Conservation (phyloP, 2,329 filamentous ascomycete genomes). For the Drechslerella dactyloides region DNA sequence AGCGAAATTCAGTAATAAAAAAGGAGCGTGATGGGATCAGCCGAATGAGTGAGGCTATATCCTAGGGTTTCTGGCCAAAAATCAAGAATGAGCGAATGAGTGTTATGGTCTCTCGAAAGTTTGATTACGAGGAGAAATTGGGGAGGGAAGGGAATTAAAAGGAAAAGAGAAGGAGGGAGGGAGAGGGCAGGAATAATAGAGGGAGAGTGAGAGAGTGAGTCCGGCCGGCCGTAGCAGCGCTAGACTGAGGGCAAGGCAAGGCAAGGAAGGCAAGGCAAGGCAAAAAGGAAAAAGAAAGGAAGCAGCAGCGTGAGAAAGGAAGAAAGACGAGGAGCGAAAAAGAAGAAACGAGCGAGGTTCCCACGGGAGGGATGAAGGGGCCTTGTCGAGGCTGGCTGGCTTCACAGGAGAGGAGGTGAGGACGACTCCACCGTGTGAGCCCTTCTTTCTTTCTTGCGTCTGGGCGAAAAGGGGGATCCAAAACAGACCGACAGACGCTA, state of each 20-base stretch:
- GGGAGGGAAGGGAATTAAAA: constrained; percentile 51
- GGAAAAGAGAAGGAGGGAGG: constrained; percentile 50
- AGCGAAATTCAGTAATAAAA: constrained; percentile 53
- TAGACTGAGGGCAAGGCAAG: constrained; percentile 12
- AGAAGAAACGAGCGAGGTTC: constrained; percentile 22
- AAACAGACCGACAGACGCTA: constrained; percentile 51
- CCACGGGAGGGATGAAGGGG: constrained; percentile 50
- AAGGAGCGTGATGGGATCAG: constrained; percentile 56
- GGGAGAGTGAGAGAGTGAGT: constrained; percentile 24
- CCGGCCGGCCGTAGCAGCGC: constrained; percentile 19
- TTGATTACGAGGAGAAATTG: constrained; percentile 52
- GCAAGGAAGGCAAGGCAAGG: constrained; percentile 43
- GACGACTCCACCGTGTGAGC: constrained; percentile 42
- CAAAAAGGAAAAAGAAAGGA: constrained; percentile 35
- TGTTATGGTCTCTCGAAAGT: constrained; percentile 51
- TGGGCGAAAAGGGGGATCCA: constrained; percentile 51
- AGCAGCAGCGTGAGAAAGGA: constrained; percentile 14
- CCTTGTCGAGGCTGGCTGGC: constrained; percentile 47
- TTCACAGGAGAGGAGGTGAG: constrained; percentile 20
- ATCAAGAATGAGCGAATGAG: constrained; percentile 51
- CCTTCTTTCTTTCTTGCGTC: constrained; percentile 32
- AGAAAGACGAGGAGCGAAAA: constrained; percentile 16
- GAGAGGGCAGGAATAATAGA: constrained; percentile 47
- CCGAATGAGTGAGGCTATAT: constrained; percentile 56
- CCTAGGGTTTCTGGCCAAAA: constrained; percentile 51